Conservation (phyloP, 2,329 filamentous ascomycete species). For the Pseudogymnoascus sp. region DNA sequence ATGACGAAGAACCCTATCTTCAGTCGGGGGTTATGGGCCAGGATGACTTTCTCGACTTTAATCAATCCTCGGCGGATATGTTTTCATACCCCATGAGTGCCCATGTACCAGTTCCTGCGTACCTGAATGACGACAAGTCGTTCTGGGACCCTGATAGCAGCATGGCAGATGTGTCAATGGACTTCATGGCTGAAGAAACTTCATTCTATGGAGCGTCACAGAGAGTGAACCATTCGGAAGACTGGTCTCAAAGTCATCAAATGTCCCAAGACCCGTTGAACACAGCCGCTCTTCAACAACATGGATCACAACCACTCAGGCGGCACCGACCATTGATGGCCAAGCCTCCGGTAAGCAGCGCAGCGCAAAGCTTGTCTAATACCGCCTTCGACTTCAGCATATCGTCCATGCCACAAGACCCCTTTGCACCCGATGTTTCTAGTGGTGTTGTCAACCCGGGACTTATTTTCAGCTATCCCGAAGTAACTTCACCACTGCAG, state of each 20-base stretch:
- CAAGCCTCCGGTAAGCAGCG: constrained; percentile 10
- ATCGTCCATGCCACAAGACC: constrained; percentile 37
- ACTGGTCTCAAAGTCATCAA: constrained; percentile 49
- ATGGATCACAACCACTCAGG: neutral
- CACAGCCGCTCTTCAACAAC: constrained; percentile 10
- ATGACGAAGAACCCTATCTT: constrained; percentile 16
- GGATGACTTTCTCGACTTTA: constrained; percentile 17
- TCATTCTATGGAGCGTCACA: constrained; percentile 30
- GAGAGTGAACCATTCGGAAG: constrained; percentile 44
- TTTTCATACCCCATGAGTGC: constrained; percentile 56
- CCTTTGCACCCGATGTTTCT: constrained; percentile 42
- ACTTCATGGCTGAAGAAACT: constrained; percentile 40
- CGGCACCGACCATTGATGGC: constrained; percentile 2
- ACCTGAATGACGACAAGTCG: constrained; percentile 33
- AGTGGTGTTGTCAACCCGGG: constrained; percentile 51
- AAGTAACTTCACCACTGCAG: constrained; percentile 6
- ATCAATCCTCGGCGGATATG: constrained; percentile 43
- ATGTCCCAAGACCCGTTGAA: constrained; percentile 43
- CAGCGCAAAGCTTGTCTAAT: constrained; percentile 35
- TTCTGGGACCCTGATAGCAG: constrained; percentile 50
- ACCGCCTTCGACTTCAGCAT: constrained; percentile 34
- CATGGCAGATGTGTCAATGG: constrained; percentile 52
- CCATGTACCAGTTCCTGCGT: constrained; percentile 41
- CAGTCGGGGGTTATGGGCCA: constrained; percentile 10
- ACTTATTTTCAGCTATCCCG: constrained; percentile 47